Conservation (phyloP, 2,329 filamentous ascomycete genomes). For the Pseudogymnoascus sp. region DNA sequence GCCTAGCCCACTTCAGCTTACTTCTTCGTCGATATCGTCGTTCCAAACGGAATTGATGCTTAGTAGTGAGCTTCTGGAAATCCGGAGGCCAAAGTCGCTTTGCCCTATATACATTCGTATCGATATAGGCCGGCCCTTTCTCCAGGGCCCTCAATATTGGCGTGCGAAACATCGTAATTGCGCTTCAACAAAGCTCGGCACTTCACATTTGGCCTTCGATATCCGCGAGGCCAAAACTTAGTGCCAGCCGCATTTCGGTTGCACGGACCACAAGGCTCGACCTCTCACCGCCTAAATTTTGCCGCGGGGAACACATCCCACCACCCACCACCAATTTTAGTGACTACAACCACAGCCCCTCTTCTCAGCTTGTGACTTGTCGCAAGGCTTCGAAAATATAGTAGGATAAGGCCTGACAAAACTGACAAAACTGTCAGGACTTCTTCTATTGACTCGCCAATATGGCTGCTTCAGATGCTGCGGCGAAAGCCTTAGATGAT, state of each 20-base stretch:
- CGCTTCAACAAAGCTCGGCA: not conserved
- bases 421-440: not conserved
- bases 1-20: constrained; percentile 50
- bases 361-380: constrained; percentile 8
- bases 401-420: constrained; percentile 5
- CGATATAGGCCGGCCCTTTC: constrained; percentile 24
- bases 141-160: constrained; percentile 35
- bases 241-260: not conserved
- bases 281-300: constrained; percentile 7
- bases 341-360: not conserved
- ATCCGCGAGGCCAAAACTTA: not conserved
- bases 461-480: constrained; percentile 35
- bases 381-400: not conserved
- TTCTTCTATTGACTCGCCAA: constrained; percentile 20
- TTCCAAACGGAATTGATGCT: constrained; percentile 71
- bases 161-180: constrained; percentile 37
- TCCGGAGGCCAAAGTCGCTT: constrained; percentile 74
- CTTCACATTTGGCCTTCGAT: not conserved
- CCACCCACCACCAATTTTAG: constrained; percentile 2
- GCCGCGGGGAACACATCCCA: constrained; percentile 8
- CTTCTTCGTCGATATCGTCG: constrained; percentile 67
- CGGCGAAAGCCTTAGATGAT: constrained; percentile 39
- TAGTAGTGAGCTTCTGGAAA: constrained; percentile 57
- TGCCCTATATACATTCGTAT: constrained; percentile 51
- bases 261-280: constrained; percentile 7